Percentiles rank a stretch among this genome's conserved stretches.
Evolutionary conservation across 768 basidiomycete genomes (phyloP).

Genomic region (Guyanaporus albipodus): DNA sequence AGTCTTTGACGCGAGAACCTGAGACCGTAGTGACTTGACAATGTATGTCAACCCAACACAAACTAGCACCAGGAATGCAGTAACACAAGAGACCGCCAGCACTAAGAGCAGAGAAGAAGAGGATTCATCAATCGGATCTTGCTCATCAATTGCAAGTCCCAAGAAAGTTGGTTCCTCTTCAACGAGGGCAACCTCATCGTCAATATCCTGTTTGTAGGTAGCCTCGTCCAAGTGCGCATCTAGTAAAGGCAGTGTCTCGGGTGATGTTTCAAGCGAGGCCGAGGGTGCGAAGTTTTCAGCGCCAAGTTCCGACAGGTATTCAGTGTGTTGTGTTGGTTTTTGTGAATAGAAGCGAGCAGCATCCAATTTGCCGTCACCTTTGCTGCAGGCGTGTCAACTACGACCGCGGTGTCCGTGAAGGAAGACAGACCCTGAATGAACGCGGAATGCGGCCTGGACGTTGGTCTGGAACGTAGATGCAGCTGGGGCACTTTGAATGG

Average conservation of each 20-base stretch:
- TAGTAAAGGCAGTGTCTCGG: conserved; percentile 8
- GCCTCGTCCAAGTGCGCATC: conserved; percentile 26
- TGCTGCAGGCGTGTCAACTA: conserved; percentile 17
- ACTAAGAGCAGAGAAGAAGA: conserved; percentile 13
- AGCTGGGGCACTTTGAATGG: conserved; percentile 6
- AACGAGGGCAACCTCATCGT: conserved; percentile 20
- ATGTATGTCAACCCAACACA: conserved; percentile 20
- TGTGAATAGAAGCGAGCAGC: conserved; percentile 31
- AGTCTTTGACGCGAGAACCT: conserved; percentile 18
- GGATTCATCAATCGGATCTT: background rate
- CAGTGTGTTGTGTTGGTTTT: conserved; percentile 29
- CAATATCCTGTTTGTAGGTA: conserved; percentile 16
- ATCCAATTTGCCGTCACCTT: conserved; percentile 15
- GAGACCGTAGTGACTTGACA: conserved; percentile 16
- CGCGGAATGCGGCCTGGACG: conserved; percentile 36
- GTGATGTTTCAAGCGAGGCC: conserved; percentile 23
- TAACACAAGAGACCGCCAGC: conserved; percentile 25
- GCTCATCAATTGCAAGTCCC: background rate
- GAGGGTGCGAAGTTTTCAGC: conserved; percentile 28
- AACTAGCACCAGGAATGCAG: conserved; percentile 21
- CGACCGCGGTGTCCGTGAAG: background rate
- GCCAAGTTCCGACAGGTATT: conserved; percentile 27
- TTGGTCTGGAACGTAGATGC: conserved; percentile 27
- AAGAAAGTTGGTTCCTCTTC: background rate
- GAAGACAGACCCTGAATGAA: conserved; percentile 36